Percentiles rank a stretch among this genome's conserved stretches.
Conservation (phyloP, 2,329 filamentous ascomycete species). For the Colletotrichum sp. region DNA sequence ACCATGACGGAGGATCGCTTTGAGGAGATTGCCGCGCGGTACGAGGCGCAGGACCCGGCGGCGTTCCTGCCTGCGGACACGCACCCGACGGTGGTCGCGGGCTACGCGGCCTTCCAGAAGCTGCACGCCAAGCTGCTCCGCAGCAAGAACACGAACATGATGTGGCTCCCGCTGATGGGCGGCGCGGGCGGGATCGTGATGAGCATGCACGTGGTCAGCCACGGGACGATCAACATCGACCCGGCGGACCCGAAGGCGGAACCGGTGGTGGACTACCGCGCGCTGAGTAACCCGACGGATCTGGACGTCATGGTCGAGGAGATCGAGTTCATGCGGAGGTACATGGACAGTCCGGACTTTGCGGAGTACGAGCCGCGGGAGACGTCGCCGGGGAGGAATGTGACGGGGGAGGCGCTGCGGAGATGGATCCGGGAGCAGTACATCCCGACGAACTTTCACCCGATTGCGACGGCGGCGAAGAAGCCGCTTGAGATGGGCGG, state of each 20-base stretch:
- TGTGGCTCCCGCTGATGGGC: neutral
- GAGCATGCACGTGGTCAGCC: slow-evolving; percentile 26
- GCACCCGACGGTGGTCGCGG: slow-evolving; percentile 22
- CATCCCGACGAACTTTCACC: slow-evolving; percentile 25
- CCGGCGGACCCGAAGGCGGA: slow-evolving; percentile 20
- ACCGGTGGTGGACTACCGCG: slow-evolving; percentile 29
- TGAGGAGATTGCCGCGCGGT: slow-evolving; percentile 19
- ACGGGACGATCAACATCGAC: slow-evolving; percentile 26
- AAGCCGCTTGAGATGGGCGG: slow-evolving; percentile 24
- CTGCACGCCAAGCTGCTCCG: slow-evolving; percentile 20
- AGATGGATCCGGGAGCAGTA: slow-evolving; percentile 10
- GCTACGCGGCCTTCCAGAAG: slow-evolving; percentile 45
- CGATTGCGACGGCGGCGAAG: slow-evolving; percentile 25
- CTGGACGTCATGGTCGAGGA: slow-evolving; percentile 26
- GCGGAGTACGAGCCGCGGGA: slow-evolving; percentile 22
- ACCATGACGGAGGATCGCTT: slow-evolving; percentile 19
- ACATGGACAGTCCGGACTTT: slow-evolving; percentile 21
- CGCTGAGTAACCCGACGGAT: slow-evolving; percentile 27
- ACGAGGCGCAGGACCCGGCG: slow-evolving; percentile 21
- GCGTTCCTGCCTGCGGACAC: slow-evolving; percentile 23
- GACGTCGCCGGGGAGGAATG: slow-evolving; percentile 15
- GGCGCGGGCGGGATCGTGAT: slow-evolving; percentile 24
- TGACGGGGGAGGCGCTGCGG: slow-evolving; percentile 15
- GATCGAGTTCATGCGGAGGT: slow-evolving; percentile 29
- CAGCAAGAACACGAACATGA: slow-evolving; percentile 19